Evolutionary conservation across 2,329 filamentous ascomycete genomes (phyloP).

Genomic region (Aspergillus uvarum): DNA sequence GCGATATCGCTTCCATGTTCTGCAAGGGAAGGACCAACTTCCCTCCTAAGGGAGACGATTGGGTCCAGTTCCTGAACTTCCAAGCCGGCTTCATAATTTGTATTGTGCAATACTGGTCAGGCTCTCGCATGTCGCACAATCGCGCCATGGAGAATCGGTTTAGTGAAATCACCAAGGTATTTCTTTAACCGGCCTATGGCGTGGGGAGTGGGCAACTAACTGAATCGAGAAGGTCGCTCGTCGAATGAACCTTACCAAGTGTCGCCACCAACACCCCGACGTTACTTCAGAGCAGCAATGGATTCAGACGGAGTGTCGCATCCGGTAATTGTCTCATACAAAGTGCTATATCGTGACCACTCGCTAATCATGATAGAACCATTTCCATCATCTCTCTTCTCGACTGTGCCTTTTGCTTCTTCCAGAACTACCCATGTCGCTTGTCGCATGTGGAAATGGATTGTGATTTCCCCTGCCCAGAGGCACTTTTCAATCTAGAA

Average conservation of each 20-base stretch:
- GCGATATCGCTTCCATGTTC: conserved; percentile 39
- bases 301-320: conserved; percentile 47
- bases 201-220: not conserved
- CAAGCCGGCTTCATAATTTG: conserved; percentile 46
- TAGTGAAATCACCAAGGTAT: conserved; percentile 43
- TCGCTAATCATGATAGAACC: conserved; percentile 30
- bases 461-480: conserved; percentile 46
- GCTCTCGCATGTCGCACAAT: conserved; percentile 38
- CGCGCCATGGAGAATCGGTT: conserved; percentile 47
- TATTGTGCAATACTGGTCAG: conserved; percentile 47
- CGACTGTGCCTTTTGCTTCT: conserved; percentile 48
- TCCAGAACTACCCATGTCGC: conserved; percentile 47
- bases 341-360: not conserved
- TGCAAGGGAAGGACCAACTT: conserved; percentile 19
- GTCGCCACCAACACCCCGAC: conserved; percentile 40
- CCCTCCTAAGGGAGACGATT: conserved; percentile 29
- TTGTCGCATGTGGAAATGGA: conserved; percentile 42
- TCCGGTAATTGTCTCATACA: conserved; percentile 32
- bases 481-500: conserved; percentile 39
- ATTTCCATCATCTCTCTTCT: conserved; percentile 43
- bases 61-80: conserved; percentile 42
- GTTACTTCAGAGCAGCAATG: conserved; percentile 40
- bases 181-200: not conserved
- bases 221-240: conserved; percentile 35
- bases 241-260: conserved; percentile 39